Conservation (phyloP, 1,284 basidiomycete species). For the Puccinia coronata region DNA sequence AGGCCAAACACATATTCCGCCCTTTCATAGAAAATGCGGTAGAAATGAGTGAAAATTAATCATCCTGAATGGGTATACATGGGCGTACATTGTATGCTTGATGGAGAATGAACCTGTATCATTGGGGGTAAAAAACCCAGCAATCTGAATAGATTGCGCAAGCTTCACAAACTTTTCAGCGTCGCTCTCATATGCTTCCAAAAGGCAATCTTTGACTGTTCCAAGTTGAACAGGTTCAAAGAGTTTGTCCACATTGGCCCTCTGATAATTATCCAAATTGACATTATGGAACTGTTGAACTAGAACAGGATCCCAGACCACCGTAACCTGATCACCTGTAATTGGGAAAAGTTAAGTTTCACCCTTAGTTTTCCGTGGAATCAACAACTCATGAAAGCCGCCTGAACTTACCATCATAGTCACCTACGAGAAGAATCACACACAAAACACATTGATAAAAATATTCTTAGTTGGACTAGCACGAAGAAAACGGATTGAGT, state of each 20-base stretch:
- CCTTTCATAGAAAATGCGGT: background rate
- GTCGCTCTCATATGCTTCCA: background rate
- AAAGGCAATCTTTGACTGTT: background rate
- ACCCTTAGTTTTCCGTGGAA: background rate
- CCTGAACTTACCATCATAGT: slow-evolving; percentile 43
- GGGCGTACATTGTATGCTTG: background rate
- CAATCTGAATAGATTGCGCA: slow-evolving; percentile 22
- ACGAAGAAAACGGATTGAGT: background rate
- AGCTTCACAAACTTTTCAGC: slow-evolving; percentile 22
- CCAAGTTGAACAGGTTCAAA: slow-evolving; percentile 18
- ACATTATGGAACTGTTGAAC: slow-evolving; percentile 40
- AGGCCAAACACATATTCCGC: slow-evolving; percentile 26
- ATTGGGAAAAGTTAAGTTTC: background rate
- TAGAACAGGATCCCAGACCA: slow-evolving; percentile 21
- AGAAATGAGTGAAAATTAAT: background rate
- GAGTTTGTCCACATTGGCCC: background rate
- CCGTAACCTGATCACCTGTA: slow-evolving; percentile 32
- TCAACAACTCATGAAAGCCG: background rate
- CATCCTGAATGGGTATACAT: background rate
- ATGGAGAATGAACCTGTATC: slow-evolving; percentile 8
- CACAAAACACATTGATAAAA: background rate
- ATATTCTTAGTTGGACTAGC: too few species aligned
- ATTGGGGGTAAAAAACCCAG: slow-evolving; percentile 18
- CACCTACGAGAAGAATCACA: background rate
- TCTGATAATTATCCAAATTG: background rate